Evolutionary conservation across 768 basidiomycete genomes (phyloP), one percentile per base, ranked within the genome.

Genomic region (Rhodotorula kratochvilovae): DNA sequence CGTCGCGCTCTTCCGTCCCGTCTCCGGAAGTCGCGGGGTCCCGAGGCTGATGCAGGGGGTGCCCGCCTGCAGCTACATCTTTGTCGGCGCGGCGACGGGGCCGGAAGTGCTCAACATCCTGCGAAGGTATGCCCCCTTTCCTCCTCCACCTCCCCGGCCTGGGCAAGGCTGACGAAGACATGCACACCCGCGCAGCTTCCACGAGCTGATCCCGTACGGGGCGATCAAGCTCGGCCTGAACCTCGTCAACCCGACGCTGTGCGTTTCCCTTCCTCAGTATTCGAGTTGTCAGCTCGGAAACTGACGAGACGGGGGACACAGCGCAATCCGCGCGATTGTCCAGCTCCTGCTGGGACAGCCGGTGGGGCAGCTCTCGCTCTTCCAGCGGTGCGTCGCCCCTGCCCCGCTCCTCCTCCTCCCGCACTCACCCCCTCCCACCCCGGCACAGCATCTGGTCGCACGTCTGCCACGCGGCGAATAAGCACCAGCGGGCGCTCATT

Each of bases 181-280:
- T n/a, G n/a, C n/a, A n/a, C n/a, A n/a, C n/a, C n/a, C n/a, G n/a
- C 27, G 29, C 58, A 69, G 67, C 39, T 71, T 75, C 66, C 74
- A 75, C 65, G 61, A 63, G 12, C 50, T 71, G 17, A 72, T 72
- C 25, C 74, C 74, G 0, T 75, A 75, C 48, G 70, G 53, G 1
- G 43, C 71, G 15, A 48, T 75, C 36, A 72, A 75, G 68, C 50
- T 69, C 27, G 74, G 74, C 3, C 45, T 75, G 6, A 60, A 33
- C 4, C 46, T 75, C 35, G 68, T 75, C 56, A 75, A 75, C 57
- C 74, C 74, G 2, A 75, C 74, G 0, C 58, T 75, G 63, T 69
- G 45, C 46, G 68, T 57, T 46, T 12, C 16, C 31, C 6, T 27
- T 21, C 31, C 4, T 42, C n/a, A n/a, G n/a, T n/a, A n/a, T n/a